Percentiles rank a stretch among this genome's conserved stretches.
Conservation (phyloP, 83 land plant genomes). For the Thuja plicata region DNA sequence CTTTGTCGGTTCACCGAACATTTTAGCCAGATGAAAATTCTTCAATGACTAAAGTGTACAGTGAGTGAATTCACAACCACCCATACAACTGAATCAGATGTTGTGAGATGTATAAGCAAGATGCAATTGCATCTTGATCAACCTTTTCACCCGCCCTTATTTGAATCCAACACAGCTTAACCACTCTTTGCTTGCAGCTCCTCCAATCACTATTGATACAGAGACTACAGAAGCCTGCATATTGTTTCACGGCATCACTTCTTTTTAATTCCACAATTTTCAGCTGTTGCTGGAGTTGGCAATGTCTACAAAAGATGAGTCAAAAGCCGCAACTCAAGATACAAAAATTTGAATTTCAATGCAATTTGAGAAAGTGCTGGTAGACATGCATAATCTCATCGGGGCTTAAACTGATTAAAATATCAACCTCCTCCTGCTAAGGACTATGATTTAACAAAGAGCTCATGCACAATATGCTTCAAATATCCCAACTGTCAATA, state of each 20-base stretch:
- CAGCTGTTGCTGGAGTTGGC: not conserved
- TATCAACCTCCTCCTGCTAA: not conserved
- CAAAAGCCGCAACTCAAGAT: not conserved
- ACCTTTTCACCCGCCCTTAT: not conserved
- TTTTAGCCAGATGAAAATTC: no score
- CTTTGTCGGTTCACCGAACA: no score
- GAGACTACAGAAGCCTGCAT: not conserved
- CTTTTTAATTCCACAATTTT: not conserved
- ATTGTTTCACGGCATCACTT: not conserved
- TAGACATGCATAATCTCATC: not conserved
- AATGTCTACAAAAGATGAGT: not conserved
- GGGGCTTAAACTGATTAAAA: not conserved
- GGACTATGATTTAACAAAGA: not conserved
- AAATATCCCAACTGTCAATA: not conserved
- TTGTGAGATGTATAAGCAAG: no score
- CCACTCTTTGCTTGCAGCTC: not conserved
- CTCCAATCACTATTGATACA: not conserved
- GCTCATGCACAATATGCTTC: not conserved
- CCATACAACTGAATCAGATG: no score
- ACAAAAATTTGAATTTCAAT: not conserved
- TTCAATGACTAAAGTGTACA: no score
- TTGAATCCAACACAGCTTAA: not conserved
- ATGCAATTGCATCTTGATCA: no score
- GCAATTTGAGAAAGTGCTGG: not conserved
- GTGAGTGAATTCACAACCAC: no score